These are phyloP conservation scores for Ulmus americana DNA, from an alignment of 331 rosid species.

Conservation along the genomic window DNA sequence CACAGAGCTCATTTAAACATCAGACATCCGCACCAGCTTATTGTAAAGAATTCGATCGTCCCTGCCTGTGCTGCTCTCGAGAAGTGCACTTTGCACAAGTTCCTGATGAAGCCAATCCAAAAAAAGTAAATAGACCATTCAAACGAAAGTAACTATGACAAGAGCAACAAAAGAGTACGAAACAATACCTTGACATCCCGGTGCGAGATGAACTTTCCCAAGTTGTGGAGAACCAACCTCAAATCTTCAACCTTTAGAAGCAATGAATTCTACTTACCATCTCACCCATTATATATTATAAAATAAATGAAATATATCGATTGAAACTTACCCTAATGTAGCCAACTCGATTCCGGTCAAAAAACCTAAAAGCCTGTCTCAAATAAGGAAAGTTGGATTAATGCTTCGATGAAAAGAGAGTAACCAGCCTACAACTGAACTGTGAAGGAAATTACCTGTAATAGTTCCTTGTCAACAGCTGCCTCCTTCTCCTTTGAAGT, in stretches of 20 bases:
- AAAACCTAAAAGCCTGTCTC: conserved; percentile 84
- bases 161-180: neutral
- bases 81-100: conserved; percentile 91
- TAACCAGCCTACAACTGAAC: conserved; percentile 9
- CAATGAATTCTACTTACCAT: conserved; percentile 12
- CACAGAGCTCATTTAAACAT: conserved; percentile 20
- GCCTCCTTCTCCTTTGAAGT: conserved; percentile 52
- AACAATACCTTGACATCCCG: conserved; percentile 75
- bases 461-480: conserved; percentile 59
- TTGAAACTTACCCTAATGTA: conserved; percentile 56
- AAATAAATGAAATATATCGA: neutral
- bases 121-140: conserved; percentile 10
- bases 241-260: conserved; percentile 81
- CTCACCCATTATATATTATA: neutral
- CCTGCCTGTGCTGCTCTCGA: conserved; percentile 93
- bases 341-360: conserved; percentile 75
- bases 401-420: conserved; percentile 6
- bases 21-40: conserved; percentile 71
- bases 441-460: conserved; percentile 46
- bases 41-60: conserved; percentile 79
- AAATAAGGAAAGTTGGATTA: conserved; percentile 21
- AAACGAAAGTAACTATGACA: neutral
- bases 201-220: conserved; percentile 83
- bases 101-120: conserved; percentile 46
- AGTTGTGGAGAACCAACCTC: conserved; percentile 69